A percentile compares a stretch with the other conserved stretches of the same genome.
These are phyloP conservation scores for Sarcomyxa edulis DNA, from an alignment of 768 basidiomycete genomes.

Conservation along the genomic window DNA sequence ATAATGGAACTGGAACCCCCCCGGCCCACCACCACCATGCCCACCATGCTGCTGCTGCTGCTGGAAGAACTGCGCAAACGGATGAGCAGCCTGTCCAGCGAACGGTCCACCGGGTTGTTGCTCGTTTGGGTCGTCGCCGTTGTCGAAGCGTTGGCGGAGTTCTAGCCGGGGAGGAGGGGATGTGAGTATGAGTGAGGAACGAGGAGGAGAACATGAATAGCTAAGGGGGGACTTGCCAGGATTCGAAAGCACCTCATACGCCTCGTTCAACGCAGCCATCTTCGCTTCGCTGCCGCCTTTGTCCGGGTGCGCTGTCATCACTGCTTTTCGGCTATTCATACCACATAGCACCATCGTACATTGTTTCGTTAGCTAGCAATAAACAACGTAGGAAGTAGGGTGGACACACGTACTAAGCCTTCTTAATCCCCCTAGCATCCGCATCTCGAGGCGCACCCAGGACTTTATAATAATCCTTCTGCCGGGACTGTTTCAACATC, in stretches of 20 bases:
- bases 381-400: neutral
- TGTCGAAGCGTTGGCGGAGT: conserved; percentile 82
- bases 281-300: conserved; percentile 91
- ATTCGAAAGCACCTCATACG: conserved; percentile 88
- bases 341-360: too few relatives aligned
- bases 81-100: conserved; percentile 42
- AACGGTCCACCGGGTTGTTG: conserved; percentile 51
- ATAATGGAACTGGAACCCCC: conserved; percentile 36
- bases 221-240: conserved; percentile 49
- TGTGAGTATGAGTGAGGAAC: neutral
- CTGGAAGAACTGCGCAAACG: conserved; percentile 85
- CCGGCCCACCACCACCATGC: conserved; percentile 13
- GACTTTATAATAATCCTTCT: conserved; percentile 98
- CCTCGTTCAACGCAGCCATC: conserved; percentile 95
- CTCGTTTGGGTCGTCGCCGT: conserved; percentile 96
- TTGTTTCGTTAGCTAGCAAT: too few relatives aligned
- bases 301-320: conserved; percentile 85
- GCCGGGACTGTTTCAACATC: conserved; percentile 80
- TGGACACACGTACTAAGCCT: conserved; percentile 68
- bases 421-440: conserved; percentile 88
- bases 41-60: too few relatives aligned
- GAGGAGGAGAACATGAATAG: neutral
- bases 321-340: conserved; percentile 81
- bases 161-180: conserved; percentile 32
- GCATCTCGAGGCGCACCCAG: conserved; percentile 86